A percentile compares a stretch with the other conserved stretches of the same genome.
phyloP scores from a whole-genome alignment of 768 basidiomycete species.

The Leucocoprinus birnbaumii region DNA sequence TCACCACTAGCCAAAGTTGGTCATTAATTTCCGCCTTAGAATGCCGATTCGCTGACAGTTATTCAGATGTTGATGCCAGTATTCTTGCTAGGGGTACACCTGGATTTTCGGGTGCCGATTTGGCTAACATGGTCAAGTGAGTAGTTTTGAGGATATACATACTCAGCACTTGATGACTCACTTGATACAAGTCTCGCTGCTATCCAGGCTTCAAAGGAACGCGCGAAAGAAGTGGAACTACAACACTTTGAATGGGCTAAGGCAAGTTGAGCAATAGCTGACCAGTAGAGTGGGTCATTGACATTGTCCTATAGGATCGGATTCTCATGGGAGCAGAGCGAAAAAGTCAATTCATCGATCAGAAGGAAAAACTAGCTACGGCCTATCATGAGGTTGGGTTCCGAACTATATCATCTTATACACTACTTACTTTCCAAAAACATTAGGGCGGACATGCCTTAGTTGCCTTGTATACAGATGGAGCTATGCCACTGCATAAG shows the following conservation, averaged over 20 bases:
- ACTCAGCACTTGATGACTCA: conserved; percentile 9
- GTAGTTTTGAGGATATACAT: conserved; percentile 21
- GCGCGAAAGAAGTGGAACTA: conserved; percentile 63
- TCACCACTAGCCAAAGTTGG: conserved; percentile 57
- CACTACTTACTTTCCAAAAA: conserved; percentile 11
- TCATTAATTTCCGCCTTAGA: conserved; percentile 1
- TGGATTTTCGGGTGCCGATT: conserved; percentile 95
- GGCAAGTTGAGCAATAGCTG: conserved; percentile 33
- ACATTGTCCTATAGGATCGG: conserved; percentile 55
- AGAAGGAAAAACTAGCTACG: conserved; percentile 83
- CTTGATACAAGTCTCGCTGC: conserved; percentile 68
- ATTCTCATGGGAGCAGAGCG: conserved; percentile 98
- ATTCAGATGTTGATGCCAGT: conserved; percentile 75
- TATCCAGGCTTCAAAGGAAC: conserved; percentile 89
- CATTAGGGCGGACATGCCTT: conserved; percentile 86
- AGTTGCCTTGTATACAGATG: conserved; percentile 91
- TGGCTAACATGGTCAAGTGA: conserved; percentile 96
- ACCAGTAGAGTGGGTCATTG: neutral
- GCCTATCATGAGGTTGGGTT: conserved; percentile 89
- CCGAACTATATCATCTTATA: conserved; percentile 1
- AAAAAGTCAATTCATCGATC: conserved; percentile 84
- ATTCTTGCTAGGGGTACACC: conserved; percentile 91
- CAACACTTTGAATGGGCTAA: conserved; percentile 99
- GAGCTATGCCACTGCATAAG: conserved; percentile 96
- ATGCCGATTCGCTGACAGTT: conserved; percentile 13